Evolutionary conservation across 1,284 basidiomycete species (phyloP).

Genomic region (Rhodotorula mucilaginosa): DNA sequence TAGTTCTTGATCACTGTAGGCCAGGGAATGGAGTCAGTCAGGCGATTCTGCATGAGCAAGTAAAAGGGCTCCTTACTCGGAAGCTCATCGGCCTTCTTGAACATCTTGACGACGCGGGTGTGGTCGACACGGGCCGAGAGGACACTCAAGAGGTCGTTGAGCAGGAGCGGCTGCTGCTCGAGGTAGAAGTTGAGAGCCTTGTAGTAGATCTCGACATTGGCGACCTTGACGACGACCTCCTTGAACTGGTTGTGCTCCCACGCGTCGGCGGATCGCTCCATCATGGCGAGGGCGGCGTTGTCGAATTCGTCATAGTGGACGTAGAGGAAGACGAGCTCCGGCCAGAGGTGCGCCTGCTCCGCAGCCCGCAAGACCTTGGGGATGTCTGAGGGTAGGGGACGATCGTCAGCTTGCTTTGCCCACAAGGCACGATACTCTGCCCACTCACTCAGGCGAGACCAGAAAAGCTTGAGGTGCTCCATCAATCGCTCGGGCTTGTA

Average conservation of each 20-base stretch:
- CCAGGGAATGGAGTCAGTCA: not conserved
- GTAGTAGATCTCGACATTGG: constrained; percentile 98
- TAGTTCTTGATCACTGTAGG: constrained; percentile 77
- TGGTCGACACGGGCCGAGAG: constrained; percentile 93
- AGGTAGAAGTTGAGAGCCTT: constrained; percentile 77
- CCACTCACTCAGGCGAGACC: constrained; percentile 91
- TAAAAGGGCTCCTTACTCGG: constrained; percentile 52
- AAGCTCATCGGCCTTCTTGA: constrained; percentile 81
- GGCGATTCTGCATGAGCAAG: not conserved
- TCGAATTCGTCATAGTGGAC: constrained; percentile 89
- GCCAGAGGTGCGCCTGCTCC: constrained; percentile 95
- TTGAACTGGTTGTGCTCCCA: constrained; percentile 99
- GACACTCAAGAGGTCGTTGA: constrained; percentile 90
- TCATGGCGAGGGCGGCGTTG: constrained; percentile 95
- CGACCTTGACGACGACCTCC: constrained; percentile 88
- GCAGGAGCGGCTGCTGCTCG: constrained; percentile 85
- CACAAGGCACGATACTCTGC: not conserved
- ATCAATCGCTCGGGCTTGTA: constrained; percentile 96
- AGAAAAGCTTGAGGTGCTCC: constrained; percentile 98
- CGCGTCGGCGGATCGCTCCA: constrained; percentile 92
- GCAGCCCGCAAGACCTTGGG: constrained; percentile 84
- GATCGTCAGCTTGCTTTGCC: not conserved
- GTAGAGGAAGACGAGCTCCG: constrained; percentile 97
- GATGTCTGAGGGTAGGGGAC: constrained; percentile 18
- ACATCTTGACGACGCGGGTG: constrained; percentile 89